Conservation (phyloP, 2,329 filamentous ascomycete genomes). For the Alternaria solani region DNA sequence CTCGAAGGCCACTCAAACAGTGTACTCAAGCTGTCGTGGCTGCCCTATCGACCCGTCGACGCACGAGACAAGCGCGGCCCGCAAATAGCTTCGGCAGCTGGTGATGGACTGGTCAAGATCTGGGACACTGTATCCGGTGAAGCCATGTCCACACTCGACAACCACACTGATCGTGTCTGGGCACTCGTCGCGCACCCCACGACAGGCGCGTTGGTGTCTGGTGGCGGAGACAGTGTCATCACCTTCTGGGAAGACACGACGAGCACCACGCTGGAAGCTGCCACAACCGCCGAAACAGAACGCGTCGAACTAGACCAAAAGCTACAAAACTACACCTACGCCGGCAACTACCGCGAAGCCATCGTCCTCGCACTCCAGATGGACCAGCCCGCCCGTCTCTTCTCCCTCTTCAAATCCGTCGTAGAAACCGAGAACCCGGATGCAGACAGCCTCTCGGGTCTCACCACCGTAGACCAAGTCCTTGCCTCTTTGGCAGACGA, state of each 20-base stretch:
- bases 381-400: slow-evolving; percentile 88
- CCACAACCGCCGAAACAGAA: slow-evolving; percentile 75
- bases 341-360: slow-evolving; percentile 88
- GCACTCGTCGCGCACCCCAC: slow-evolving; percentile 74
- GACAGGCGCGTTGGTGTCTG: slow-evolving; percentile 81
- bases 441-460: slow-evolving; percentile 68
- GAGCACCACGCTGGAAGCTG: slow-evolving; percentile 75
- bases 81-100: slow-evolving; percentile 84
- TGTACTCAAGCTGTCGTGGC: slow-evolving; percentile 91
- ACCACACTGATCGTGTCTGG: slow-evolving; percentile 96
- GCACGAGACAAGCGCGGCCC: slow-evolving; percentile 64
- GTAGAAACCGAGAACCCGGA: slow-evolving; percentile 70
- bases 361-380: slow-evolving; percentile 91
- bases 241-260: slow-evolving; percentile 97
- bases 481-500: slow-evolving; percentile 80
- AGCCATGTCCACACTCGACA: slow-evolving; percentile 87
- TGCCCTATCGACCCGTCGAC: slow-evolving; percentile 61
- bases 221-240: slow-evolving; percentile 89
- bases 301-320: slow-evolving; percentile 94
- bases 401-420: slow-evolving; percentile 83
- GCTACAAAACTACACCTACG: slow-evolving; percentile 88
- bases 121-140: slow-evolving; percentile 92
- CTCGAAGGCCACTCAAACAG: slow-evolving; percentile 98
- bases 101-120: slow-evolving; percentile 94
- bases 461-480: slow-evolving; percentile 79